Percentiles rank a stretch among this genome's conserved stretches.
Evolutionary conservation across 2,329 filamentous ascomycete genomes (phyloP).

Genomic region (Pseudocercospora eumusae): DNA sequence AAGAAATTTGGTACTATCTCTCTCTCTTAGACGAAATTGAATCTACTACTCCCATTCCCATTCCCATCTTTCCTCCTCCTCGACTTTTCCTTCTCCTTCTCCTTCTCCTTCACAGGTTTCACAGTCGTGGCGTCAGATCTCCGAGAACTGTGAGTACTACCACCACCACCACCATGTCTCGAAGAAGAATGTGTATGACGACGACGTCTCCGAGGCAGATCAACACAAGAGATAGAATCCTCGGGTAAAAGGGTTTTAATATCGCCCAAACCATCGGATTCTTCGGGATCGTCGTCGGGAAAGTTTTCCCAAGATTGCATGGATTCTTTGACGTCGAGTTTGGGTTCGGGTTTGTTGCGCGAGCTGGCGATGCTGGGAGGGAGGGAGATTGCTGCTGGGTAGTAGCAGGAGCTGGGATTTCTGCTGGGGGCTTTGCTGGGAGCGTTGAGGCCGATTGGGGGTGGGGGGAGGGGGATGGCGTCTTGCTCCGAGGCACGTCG

Average conservation of each 20-base stretch:
- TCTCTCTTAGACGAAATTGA: conserved; percentile 19
- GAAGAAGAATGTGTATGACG: conserved; percentile 17
- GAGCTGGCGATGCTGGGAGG: conserved; percentile 21
- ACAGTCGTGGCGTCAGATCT: conserved; percentile 31
- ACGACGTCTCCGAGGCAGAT: conserved; percentile 20
- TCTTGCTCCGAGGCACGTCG: conserved; percentile 21
- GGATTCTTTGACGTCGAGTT: conserved; percentile 2
- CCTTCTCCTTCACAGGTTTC: conserved; percentile 28
- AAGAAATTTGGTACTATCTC: no score
- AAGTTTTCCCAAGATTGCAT: conserved; percentile 26
- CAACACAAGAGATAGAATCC: conserved; percentile 51
- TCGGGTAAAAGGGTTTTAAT: conserved; percentile 50
- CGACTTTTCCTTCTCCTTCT: conserved; percentile 23
- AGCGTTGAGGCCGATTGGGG: conserved; percentile 15
- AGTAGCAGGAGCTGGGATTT: conserved; percentile 26
- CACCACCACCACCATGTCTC: conserved; percentile 22
- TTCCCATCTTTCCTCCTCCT: conserved; percentile 37
- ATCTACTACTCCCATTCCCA: conserved; percentile 13
- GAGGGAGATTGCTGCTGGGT: conserved; percentile 32
- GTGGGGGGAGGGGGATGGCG: conserved; percentile 19
- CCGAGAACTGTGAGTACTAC: conserved; percentile 22
- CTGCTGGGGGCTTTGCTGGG: conserved; percentile 19
- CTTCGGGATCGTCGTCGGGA: conserved; percentile 27
- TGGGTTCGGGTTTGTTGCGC: conserved; percentile 1
- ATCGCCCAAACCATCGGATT: conserved; percentile 45